Base-by-base conservation (phyloP, 208 protist genomes). In the Borovskyia barvae region DNA sequence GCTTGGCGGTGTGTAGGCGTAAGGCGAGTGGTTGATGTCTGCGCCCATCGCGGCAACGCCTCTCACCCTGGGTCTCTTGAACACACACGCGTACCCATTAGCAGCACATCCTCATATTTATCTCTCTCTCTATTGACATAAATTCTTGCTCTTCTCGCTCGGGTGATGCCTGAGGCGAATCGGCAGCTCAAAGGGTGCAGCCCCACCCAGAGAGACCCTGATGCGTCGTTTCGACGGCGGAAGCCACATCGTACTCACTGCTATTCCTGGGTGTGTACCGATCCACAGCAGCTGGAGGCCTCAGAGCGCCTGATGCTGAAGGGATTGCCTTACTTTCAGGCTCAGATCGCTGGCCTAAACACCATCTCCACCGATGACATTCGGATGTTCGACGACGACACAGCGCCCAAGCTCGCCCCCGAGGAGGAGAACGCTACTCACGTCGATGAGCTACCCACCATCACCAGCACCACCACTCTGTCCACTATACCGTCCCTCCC, bases 331-430 rank as follows among this genome's bases (percentile, higher is more conserved):
- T 77, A 78, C 49, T 51, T 66, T 25, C 69, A 77, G 32, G 51
- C 58, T 6, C 37, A 11, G 3, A 48, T 81, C 8, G 67, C 63
- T 8, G 75, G 75, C 6, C 65, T 90, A 39, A 85, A 90, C 66
- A 90, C 78, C 9, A 77, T 86, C 24, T 72, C 79, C 14, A 80
- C 66, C 8, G 67, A 82, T 14, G 71, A 74, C 37, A 72, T 80
- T 11, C 20, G 52, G 12, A 6, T 30, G 15, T 47, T 55, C 9
- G 67, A 72, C 22, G 62, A 74, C 29, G 24, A 36, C 15, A 1
- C 4, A 2, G 11, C 11, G 26, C 2, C 37, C 11, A 2, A 42
- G 1, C 39, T 2, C 1, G 36, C 3, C 12, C 29, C 59, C 0
- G 25, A 20, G 14, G 6, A 2, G 43, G 8, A 3, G 22, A 35